Percentiles rank a stretch among this genome's conserved stretches.
Evolutionary conservation across 1,284 basidiomycete species (phyloP).

Genomic region (Marasmius fiardii): DNA sequence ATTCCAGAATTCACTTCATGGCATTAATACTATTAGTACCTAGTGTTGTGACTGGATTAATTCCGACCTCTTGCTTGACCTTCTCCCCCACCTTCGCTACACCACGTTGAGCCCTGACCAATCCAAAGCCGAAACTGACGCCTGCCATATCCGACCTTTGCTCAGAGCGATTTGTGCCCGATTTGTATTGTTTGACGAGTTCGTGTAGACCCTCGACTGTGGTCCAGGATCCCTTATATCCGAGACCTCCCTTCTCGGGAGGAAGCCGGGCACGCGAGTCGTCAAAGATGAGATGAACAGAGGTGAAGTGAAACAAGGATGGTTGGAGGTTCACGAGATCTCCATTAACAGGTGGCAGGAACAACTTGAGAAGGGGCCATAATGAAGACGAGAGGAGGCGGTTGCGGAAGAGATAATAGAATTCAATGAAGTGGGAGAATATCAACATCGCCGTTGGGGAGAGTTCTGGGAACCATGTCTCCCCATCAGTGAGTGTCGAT

Average conservation of each 20-base stretch:
- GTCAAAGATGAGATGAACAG: constrained; percentile 66
- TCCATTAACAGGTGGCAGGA: constrained; percentile 47
- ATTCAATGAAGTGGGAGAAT: constrained; percentile 53
- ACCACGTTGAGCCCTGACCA: constrained; percentile 32
- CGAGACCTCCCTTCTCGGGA: constrained; percentile 60
- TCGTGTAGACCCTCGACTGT: constrained; percentile 52
- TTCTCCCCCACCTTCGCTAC: constrained; percentile 31
- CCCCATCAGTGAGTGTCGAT: constrained; percentile 44
- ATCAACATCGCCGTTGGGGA: constrained; percentile 55
- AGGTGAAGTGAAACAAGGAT: constrained; percentile 58
- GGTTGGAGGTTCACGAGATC: constrained; percentile 68
- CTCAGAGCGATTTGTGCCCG: constrained; percentile 23
- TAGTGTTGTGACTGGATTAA: constrained; percentile 15
- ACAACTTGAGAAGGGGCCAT: not conserved
- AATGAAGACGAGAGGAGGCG: constrained; percentile 1
- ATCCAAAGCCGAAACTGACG: constrained; percentile 34
- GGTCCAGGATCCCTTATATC: constrained; percentile 58
- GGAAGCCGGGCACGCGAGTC: constrained; percentile 61
- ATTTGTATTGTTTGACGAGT: constrained; percentile 50
- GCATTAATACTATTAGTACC: no score
- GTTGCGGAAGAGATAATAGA: constrained; percentile 44
- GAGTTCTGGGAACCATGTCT: constrained; percentile 47
- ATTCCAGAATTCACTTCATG: not conserved
- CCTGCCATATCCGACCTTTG: constrained; percentile 31
- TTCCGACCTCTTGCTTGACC: constrained; percentile 22